Conservation (phyloP, 192 early-diverging fungal species). For the Rhizophagus sp. region DNA sequence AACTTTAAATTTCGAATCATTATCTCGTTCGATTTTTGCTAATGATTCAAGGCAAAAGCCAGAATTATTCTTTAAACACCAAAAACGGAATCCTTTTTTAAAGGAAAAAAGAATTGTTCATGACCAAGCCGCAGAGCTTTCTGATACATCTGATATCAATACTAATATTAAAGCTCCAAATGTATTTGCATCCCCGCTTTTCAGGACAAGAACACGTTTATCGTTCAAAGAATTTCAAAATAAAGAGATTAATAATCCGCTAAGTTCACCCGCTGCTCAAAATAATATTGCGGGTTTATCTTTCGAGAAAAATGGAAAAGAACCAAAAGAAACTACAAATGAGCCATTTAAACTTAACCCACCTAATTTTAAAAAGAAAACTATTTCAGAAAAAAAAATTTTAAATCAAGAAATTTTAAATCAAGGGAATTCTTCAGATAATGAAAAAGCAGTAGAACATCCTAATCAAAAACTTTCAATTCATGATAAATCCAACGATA, state of each 20-base stretch:
- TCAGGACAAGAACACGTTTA: conserved; percentile 2
- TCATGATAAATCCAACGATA: background rate
- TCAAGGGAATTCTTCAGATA: background rate
- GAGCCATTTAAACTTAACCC: background rate
- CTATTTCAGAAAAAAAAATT: background rate
- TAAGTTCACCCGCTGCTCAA: background rate
- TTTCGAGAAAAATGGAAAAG: background rate
- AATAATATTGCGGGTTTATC: background rate
- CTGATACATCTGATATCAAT: background rate
- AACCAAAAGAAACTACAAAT: background rate
- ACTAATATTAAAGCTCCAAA: background rate
- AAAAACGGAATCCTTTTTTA: background rate
- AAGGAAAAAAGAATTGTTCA: background rate
- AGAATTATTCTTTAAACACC: background rate
- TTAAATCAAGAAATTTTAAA: background rate
- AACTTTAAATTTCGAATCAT: background rate
- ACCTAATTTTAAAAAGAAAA: background rate
- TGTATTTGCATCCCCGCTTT: background rate
- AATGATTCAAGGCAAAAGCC: background rate
- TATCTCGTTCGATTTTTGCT: background rate
- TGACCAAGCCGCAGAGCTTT: background rate
- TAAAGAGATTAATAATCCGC: background rate
- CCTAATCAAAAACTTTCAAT: background rate
- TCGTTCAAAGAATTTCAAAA: conserved; percentile 22
- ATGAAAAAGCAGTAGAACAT: background rate